Evolutionary conservation across 441 rosid species (phyloP).

Genomic region (Codiaeum variegatum): DNA sequence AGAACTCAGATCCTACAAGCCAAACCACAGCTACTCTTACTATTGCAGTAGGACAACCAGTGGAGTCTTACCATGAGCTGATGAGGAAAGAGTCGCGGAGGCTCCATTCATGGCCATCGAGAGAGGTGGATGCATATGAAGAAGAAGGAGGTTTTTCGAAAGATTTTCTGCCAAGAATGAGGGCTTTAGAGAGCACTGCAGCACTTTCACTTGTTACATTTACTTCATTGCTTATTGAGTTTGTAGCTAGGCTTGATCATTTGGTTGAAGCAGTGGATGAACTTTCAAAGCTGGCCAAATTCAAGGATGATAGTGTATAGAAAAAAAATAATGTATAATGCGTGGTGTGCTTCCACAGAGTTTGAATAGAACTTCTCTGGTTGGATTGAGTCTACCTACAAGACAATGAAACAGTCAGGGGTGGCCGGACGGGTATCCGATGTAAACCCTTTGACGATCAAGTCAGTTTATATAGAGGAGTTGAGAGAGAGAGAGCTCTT

Average conservation of each 20-base stretch:
- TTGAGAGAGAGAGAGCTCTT: no score
- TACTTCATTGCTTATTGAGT: conserved; percentile 61
- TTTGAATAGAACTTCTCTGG: no score
- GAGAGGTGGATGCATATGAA: conserved; percentile 48
- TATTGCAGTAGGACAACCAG: conserved; percentile 20
- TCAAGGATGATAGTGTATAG: conserved; percentile 35
- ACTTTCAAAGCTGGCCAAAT: conserved; percentile 53
- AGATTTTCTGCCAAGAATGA: conserved; percentile 44
- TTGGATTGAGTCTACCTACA: no score
- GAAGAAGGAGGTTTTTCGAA: conserved; percentile 37
- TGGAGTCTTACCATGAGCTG: conserved; percentile 48
- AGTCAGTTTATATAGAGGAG: no score
- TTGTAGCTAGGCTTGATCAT: conserved; percentile 63
- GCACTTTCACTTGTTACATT: conserved; percentile 53
- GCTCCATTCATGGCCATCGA: conserved; percentile 50
- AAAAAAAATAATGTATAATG: no score
- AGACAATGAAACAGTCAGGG: no score
- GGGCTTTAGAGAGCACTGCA: conserved; percentile 52
- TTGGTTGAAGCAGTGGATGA: conserved; percentile 59
- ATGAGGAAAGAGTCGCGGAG: conserved; percentile 59
- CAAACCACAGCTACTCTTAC: conserved; percentile 18
- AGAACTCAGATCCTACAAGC: conserved; percentile 4
- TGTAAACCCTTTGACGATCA: no score
- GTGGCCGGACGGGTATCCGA: no score
- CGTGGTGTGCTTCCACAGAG: no score